Conservation (phyloP, 148 eudicot species). For the Rheum nobile region DNA sequence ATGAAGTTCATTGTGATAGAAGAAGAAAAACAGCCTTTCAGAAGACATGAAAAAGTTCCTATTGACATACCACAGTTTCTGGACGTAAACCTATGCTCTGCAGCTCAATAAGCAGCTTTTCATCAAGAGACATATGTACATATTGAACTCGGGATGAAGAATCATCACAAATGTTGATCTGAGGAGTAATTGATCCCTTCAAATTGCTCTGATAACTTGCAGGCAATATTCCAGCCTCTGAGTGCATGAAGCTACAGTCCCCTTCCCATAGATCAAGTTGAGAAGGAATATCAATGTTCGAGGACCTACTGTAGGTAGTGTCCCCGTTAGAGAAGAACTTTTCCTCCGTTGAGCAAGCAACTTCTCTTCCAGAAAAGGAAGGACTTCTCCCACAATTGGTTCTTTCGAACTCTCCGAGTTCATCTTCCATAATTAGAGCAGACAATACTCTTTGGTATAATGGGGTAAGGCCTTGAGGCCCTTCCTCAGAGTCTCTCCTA, state of each 20-base stretch:
- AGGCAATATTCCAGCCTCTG: constrained; percentile 31
- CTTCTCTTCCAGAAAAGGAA: constrained; percentile 20
- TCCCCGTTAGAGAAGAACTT: constrained; percentile 48
- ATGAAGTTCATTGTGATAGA: background rate
- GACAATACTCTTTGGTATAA: constrained; percentile 78
- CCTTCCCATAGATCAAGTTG: constrained; percentile 34
- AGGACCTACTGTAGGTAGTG: constrained; percentile 27
- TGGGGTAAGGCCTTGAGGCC: constrained; percentile 29
- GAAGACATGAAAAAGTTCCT: background rate
- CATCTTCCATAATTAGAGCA: constrained; percentile 80
- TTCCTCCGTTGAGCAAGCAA: constrained; percentile 20
- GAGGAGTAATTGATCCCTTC: constrained; percentile 26
- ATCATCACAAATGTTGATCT: constrained; percentile 22
- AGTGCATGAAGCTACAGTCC: constrained; percentile 24
- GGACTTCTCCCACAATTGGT: constrained; percentile 21
- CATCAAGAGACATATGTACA: constrained; percentile 51
- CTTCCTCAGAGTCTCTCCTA: constrained; percentile 30
- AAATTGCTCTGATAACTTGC: constrained; percentile 25
- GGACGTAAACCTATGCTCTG: constrained; percentile 70
- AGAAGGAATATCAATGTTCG: constrained; percentile 22
- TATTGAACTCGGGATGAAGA: constrained; percentile 42
- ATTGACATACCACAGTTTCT: constrained; percentile 60
- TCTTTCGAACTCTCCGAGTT: constrained; percentile 57
- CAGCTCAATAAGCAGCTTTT: constrained; percentile 65
- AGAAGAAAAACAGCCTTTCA: background rate